Evolutionary conservation across 2,329 filamentous ascomycete species (phyloP).

Genomic region (Xenoacremonium recifei): DNA sequence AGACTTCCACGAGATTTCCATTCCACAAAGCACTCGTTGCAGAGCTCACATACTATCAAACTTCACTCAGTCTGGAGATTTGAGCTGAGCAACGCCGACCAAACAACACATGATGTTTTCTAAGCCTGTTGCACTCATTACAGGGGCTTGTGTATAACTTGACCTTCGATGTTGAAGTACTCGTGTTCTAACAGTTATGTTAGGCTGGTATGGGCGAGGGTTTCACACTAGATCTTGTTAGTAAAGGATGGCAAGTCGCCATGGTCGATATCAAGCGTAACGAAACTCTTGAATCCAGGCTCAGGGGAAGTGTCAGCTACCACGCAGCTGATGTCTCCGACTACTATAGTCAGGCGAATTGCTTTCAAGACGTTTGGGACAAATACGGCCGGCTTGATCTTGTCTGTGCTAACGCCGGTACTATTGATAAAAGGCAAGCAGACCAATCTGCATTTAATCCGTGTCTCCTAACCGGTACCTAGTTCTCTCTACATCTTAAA

Average conservation of each 20-base stretch:
- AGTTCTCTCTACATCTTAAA: conserved; percentile 42
- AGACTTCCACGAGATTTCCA: too few species aligned
- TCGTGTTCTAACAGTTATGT: conserved; percentile 30
- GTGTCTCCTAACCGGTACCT: not conserved
- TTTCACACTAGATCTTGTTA: conserved; percentile 31
- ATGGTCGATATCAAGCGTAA: conserved; percentile 37
- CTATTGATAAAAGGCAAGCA: conserved; percentile 35
- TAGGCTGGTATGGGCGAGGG: conserved; percentile 48
- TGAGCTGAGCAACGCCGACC: too few species aligned
- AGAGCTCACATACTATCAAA: too few species aligned
- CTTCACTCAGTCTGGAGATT: too few species aligned
- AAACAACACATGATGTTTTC: too few species aligned
- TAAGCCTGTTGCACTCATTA: conserved; percentile 15
- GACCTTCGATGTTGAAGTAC: not conserved
- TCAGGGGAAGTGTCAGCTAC: conserved; percentile 40
- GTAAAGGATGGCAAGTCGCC: conserved; percentile 31
- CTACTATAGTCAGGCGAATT: conserved; percentile 42
- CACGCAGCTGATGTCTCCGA: conserved; percentile 43
- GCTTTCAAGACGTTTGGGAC: conserved; percentile 42
- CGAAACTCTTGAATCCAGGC: conserved; percentile 27
- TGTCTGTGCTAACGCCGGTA: conserved; percentile 49
- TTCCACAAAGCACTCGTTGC: too few species aligned
- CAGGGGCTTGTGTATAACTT: conserved; percentile 13
- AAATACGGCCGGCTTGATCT: conserved; percentile 47
- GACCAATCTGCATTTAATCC: too few species aligned